These are phyloP conservation scores for Pterocarpus macrocarpus DNA, from an alignment of 306 rosid species.

Conservation along the genomic window DNA sequence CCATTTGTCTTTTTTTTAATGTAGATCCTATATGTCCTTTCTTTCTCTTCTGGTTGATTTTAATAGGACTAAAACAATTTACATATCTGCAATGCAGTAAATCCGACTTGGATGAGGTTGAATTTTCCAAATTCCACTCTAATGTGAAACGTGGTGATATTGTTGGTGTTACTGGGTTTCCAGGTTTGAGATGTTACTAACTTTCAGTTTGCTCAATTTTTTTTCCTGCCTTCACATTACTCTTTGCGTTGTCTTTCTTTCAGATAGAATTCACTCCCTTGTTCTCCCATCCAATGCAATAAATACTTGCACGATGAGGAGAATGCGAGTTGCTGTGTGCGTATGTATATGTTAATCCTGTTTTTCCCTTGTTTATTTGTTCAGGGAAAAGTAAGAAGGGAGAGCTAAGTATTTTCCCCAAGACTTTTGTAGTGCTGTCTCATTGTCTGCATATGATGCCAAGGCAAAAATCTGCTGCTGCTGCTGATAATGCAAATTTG, in stretches of 20 bases:
- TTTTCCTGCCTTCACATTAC: neutral
- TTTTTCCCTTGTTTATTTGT: neutral
- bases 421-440: slow-evolving; percentile 68
- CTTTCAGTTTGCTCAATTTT: slow-evolving; percentile 8
- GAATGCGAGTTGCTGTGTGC: neutral
- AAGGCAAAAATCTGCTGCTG: slow-evolving; percentile 71
- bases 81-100: slow-evolving; percentile 61
- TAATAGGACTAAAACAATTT: slow-evolving; percentile 26
- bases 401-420: slow-evolving; percentile 87
- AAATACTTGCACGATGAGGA: neutral
- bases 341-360: neutral
- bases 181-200: slow-evolving; percentile 61
- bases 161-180: slow-evolving; percentile 86
- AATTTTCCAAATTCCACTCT: slow-evolving; percentile 76
- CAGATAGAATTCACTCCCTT: neutral
- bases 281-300: neutral
- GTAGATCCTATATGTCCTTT: slow-evolving; percentile 4
- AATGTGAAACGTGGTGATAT: slow-evolving; percentile 87
- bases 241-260: slow-evolving; percentile 13
- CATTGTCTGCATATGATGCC: slow-evolving; percentile 94
- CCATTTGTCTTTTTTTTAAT: neutral
- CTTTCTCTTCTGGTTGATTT: slow-evolving; percentile 10
- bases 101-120: slow-evolving; percentile 69
- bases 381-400: slow-evolving; percentile 93
- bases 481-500: slow-evolving; percentile 64